These are phyloP conservation scores for Maudiozyma saulgeensis DNA, from an alignment of 805 yeast genomes.

Conservation along the genomic window DNA sequence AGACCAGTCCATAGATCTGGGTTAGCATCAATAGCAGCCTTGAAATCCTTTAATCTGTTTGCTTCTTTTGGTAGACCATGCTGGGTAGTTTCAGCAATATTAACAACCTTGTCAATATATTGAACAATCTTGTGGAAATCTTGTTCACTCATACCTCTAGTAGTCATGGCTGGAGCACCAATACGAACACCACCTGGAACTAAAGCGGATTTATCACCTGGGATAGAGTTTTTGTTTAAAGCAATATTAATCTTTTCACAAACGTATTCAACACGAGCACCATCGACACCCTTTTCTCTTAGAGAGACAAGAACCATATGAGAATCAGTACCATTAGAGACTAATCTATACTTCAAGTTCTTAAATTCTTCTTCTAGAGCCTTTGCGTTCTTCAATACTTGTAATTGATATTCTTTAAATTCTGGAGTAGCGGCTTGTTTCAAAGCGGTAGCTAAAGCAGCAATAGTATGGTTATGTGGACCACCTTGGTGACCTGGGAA, in stretches of 20 bases:
- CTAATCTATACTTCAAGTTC: slow-evolving; percentile 66
- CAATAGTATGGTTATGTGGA: slow-evolving; percentile 98
- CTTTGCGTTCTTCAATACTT: slow-evolving; percentile 83
- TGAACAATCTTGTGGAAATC: slow-evolving; percentile 75
- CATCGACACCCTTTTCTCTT: slow-evolving; percentile 85
- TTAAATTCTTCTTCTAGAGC: slow-evolving; percentile 68
- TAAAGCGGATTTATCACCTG: slow-evolving; percentile 94
- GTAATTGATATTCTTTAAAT: slow-evolving; percentile 80
- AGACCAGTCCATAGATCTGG: slow-evolving; percentile 56
- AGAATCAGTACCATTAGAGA: slow-evolving; percentile 92
- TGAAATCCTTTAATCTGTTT: slow-evolving; percentile 92
- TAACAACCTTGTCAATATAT: slow-evolving; percentile 73
- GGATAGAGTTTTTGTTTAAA: slow-evolving; percentile 92
- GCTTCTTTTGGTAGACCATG: slow-evolving; percentile 78
- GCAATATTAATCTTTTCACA: slow-evolving; percentile 93
- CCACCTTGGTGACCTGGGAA: slow-evolving; percentile 99
- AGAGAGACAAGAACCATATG: slow-evolving; percentile 89
- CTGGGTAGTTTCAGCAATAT: slow-evolving; percentile 69
- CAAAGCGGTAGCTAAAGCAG: slow-evolving; percentile 94
- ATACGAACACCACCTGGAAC: slow-evolving; percentile 96
- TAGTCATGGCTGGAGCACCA: slow-evolving; percentile 98
- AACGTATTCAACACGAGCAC: slow-evolving; percentile 93
- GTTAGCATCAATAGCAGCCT: slow-evolving; percentile 65
- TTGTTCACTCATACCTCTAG: slow-evolving; percentile 86
- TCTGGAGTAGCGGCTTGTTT: slow-evolving; percentile 90